Conservation (phyloP, 371 early-diverging fungal species). For the Lichtheimia hyalospora region DNA sequence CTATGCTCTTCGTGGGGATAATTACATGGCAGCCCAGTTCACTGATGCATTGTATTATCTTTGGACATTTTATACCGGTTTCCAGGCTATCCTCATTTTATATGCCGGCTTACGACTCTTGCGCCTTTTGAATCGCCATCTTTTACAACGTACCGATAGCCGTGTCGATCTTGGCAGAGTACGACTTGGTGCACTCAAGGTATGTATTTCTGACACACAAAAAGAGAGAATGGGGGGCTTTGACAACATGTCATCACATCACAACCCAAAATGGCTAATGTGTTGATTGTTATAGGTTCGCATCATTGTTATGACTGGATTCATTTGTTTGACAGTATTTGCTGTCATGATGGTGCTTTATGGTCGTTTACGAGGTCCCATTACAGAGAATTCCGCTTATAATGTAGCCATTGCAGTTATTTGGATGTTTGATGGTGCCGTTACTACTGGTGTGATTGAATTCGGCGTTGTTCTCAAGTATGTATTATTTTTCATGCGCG, state of each 20-base stretch:
- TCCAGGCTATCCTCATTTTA: constrained; percentile 9
- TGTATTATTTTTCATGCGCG: constrained; percentile 1
- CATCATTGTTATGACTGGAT: constrained; percentile 12
- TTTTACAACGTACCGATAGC: constrained; percentile 12
- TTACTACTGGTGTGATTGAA: constrained; percentile 27
- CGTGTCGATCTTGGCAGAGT: constrained; percentile 17
- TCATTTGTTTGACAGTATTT: constrained; percentile 15
- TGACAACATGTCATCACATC: too few species aligned
- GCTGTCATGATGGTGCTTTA: constrained; percentile 24
- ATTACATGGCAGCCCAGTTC: constrained; percentile 18
- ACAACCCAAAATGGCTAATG: too few species aligned
- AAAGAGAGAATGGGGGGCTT: too few species aligned
- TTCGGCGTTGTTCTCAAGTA: constrained; percentile 33
- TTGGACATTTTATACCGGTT: constrained; percentile 17
- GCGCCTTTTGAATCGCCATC: constrained; percentile 14
- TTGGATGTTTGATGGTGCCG: constrained; percentile 25
- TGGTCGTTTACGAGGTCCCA: constrained; percentile 11
- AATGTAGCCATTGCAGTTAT: constrained; percentile 20
- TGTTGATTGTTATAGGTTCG: constrained; percentile 6
- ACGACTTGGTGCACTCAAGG: constrained; percentile 26
- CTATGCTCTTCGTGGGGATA: constrained; percentile 26
- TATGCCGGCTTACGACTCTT: constrained; percentile 21
- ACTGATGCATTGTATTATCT: constrained; percentile 24
- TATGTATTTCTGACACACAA: background rate
- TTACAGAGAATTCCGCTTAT: constrained; percentile 5